These are phyloP conservation scores for Stagonosporopsis tanaceti DNA, from an alignment of 2,329 filamentous ascomycete genomes.

Conservation along the genomic window DNA sequence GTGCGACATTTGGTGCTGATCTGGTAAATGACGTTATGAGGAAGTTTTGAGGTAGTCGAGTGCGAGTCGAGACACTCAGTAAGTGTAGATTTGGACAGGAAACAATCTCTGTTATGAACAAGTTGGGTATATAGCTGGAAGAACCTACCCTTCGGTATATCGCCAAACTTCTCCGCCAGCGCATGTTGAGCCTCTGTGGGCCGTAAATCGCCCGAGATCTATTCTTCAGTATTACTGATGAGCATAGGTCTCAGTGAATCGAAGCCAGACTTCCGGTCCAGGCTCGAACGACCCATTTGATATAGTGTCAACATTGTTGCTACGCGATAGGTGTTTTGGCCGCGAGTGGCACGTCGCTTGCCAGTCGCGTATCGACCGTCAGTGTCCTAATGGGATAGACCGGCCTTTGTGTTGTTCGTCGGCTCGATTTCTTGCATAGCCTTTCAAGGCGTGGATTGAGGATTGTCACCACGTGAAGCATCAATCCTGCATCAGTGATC, in stretches of 20 bases:
- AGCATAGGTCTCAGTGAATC: neutral
- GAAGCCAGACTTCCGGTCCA: neutral
- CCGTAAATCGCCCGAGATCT: neutral
- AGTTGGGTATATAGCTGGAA: constrained; percentile 10
- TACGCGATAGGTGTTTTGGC: neutral
- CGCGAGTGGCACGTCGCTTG: neutral
- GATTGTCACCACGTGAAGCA: neutral
- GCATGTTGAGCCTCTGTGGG: neutral
- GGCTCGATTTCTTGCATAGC: neutral
- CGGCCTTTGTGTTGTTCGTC: neutral
- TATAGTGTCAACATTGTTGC: neutral
- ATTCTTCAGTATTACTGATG: neutral
- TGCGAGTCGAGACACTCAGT: neutral
- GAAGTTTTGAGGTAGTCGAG: constrained; percentile 19
- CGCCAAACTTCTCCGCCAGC: neutral
- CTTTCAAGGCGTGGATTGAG: neutral
- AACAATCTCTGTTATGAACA: neutral
- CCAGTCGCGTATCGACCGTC: neutral
- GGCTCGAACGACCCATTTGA: neutral
- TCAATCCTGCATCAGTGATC: constrained; percentile 24
- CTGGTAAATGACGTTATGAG: constrained; percentile 32
- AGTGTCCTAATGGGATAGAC: neutral
- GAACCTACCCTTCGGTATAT: neutral
- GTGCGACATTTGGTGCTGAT: constrained; percentile 31
- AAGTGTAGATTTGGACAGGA: neutral